Evolutionary conservation across 352 stramenopile genomes (phyloP).

Genomic region (Pythium sp.): DNA sequence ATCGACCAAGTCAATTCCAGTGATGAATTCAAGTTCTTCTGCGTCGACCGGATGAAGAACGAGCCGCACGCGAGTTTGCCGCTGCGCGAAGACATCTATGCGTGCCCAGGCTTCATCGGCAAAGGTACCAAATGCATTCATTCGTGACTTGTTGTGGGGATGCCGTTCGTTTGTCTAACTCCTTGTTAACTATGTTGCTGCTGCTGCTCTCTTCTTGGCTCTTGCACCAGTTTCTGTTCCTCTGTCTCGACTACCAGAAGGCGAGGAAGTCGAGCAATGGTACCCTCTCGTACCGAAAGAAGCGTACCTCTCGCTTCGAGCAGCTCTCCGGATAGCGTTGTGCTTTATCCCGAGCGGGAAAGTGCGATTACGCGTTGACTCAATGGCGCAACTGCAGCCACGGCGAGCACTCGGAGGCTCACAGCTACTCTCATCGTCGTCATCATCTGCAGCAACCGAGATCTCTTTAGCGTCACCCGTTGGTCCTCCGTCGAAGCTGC

Average conservation of each 20-base stretch:
- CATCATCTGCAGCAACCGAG: constrained; percentile 19
- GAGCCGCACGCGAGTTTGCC: constrained; percentile 39
- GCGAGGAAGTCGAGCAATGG: constrained; percentile 85
- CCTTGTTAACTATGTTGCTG: neutral
- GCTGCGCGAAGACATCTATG: constrained; percentile 37
- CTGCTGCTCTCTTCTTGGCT: neutral
- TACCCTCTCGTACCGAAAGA: constrained; percentile 68
- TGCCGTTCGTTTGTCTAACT: neutral
- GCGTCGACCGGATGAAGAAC: constrained; percentile 61
- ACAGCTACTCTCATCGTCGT: constrained; percentile 14
- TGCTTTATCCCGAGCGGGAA: constrained; percentile 56
- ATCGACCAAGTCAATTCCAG: constrained; percentile 59
- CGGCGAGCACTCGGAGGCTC: constrained; percentile 8
- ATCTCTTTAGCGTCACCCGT: constrained; percentile 38
- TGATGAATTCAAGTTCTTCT: constrained; percentile 69
- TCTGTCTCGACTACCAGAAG: constrained; percentile 58
- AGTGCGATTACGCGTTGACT: constrained; percentile 16
- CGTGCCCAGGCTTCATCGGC: constrained; percentile 63
- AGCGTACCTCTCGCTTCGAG: constrained; percentile 41
- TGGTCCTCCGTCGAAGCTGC: constrained; percentile 8
- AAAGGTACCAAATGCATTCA: constrained; percentile 41
- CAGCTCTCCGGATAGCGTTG: constrained; percentile 66
- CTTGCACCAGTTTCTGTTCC: constrained; percentile 46
- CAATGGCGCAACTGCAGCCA: constrained; percentile 20
- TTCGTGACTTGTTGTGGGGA: neutral